A percentile compares a stretch with the other conserved stretches of the same genome.
These are phyloP conservation scores for Eucalyptus viminalis DNA, from an alignment of 345 rosid species.

Conservation along the genomic window DNA sequence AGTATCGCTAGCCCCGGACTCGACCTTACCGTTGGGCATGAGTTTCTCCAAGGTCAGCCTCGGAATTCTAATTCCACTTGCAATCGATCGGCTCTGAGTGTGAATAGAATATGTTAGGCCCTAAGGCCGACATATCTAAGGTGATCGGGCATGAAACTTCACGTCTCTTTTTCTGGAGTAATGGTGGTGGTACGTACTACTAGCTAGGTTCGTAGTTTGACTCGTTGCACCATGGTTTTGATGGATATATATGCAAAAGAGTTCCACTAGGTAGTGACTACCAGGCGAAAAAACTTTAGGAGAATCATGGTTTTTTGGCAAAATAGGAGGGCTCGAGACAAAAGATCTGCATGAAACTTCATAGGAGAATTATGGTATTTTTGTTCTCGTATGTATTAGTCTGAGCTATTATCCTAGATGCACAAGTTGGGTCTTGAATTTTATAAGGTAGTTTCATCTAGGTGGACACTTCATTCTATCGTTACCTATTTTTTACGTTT, in stretches of 20 bases:
- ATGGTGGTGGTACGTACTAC: neutral
- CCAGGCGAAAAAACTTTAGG: neutral
- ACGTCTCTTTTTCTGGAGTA: neutral
- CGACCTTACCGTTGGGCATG: neutral
- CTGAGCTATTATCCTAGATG: neutral
- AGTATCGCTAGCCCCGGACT: neutral
- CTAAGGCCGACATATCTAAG: neutral
- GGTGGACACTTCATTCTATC: too few species aligned
- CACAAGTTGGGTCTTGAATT: neutral
- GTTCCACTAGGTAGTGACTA: neutral
- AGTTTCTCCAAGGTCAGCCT: neutral
- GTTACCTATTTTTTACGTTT: neutral
- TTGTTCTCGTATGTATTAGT: neutral
- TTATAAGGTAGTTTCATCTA: neutral
- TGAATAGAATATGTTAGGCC: neutral
- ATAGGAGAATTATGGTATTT: neutral
- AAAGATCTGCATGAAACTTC: neutral
- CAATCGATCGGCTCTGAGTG: neutral
- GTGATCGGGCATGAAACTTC: neutral
- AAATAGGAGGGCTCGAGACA: neutral
- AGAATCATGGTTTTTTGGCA: neutral
- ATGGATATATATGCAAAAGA: neutral
- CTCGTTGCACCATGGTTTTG: neutral
- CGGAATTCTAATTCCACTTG: neutral
- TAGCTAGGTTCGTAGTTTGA: neutral